phyloP scores from a whole-genome alignment of 495 filamentous ascomycete genomes.

The Talaromyces ruber region DNA sequence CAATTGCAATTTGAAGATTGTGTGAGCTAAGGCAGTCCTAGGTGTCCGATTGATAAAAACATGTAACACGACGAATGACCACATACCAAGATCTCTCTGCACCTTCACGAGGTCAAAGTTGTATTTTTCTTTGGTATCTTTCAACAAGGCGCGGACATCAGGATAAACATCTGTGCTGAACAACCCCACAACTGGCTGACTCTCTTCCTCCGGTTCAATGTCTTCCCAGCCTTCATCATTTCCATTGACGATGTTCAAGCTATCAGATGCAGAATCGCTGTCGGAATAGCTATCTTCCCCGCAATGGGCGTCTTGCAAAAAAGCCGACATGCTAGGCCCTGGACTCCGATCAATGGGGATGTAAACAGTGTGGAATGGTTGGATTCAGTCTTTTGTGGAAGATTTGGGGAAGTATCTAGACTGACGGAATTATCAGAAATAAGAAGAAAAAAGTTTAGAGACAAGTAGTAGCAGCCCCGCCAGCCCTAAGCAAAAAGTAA shows the following conservation, averaged over 20 bases:
- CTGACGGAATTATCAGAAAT: no score
- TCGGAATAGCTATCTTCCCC: not conserved
- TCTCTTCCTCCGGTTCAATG: constrained; percentile 60
- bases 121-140: constrained; percentile 62
- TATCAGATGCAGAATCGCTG: constrained; percentile 23
- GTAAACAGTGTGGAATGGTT: not conserved
- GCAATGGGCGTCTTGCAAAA: constrained; percentile 8
- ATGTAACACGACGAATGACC: constrained; percentile 3
- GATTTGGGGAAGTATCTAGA: not conserved
- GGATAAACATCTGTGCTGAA: constrained; percentile 61
- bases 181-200: constrained; percentile 57
- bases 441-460: constrained; percentile 6
- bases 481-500: not conserved
- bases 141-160: constrained; percentile 57
- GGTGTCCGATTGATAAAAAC: not conserved
- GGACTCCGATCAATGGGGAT: not conserved
- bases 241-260: constrained; percentile 38
- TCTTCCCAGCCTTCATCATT: constrained; percentile 74
- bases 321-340: constrained; percentile 10
- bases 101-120: constrained; percentile 65
- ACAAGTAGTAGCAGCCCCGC: not conserved
- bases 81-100: constrained; percentile 53
- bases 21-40: not conserved
- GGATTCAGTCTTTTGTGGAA: not conserved
- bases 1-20: not conserved